Conservation (phyloP, 768 basidiomycete species). For the Rubroboletus pulcherrimus region DNA sequence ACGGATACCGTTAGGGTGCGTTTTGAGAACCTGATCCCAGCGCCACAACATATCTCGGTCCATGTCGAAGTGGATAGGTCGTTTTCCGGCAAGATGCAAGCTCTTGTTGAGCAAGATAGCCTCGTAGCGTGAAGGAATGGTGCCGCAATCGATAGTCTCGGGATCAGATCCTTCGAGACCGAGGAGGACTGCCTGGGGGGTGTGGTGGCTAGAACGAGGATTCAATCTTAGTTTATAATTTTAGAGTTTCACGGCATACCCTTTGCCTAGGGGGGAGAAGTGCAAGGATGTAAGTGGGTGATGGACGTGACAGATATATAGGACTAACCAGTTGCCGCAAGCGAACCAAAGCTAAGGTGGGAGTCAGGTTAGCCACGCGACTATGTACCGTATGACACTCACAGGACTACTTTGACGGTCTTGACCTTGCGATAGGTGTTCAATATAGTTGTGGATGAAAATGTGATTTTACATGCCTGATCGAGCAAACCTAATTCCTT, state of each 20-base stretch:
- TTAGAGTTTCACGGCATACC: conserved; percentile 41
- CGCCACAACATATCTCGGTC: conserved; percentile 91
- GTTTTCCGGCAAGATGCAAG: conserved; percentile 68
- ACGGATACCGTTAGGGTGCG: conserved; percentile 90
- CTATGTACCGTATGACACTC: conserved; percentile 22
- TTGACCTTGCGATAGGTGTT: conserved; percentile 47
- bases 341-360: conserved; percentile 70
- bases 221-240: conserved; percentile 1
- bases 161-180: conserved; percentile 89
- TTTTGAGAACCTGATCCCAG: conserved; percentile 84
- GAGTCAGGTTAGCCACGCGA: neutral
- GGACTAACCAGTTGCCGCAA: conserved; percentile 81
- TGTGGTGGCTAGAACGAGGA: conserved; percentile 60
- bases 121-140: conserved; percentile 72
- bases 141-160: conserved; percentile 88
- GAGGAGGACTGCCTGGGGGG: conserved; percentile 80
- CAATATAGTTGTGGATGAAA: neutral
- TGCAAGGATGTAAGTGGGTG: conserved; percentile 3
- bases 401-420: conserved; percentile 84
- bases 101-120: conserved; percentile 62
- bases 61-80: conserved; percentile 81
- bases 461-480: conserved; percentile 42
- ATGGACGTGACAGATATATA: neutral
- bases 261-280: conserved; percentile 53
- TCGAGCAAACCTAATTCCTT: conserved; percentile 64